Base-by-base conservation (phyloP, 2,329 filamentous ascomycete genomes). In the Sphaerulina musiva region DNA sequence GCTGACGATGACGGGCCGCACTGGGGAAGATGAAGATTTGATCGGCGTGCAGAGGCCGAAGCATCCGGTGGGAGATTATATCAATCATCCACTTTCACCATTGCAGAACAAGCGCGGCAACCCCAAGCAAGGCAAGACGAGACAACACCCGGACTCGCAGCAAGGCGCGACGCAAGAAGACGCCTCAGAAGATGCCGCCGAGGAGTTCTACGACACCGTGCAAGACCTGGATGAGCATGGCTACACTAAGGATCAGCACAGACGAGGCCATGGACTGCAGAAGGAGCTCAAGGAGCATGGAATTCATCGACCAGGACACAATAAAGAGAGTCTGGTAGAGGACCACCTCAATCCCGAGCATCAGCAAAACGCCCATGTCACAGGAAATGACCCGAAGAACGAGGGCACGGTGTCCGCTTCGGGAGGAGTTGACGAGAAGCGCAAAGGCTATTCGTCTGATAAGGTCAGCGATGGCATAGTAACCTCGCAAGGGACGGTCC, bases 1-100 rank as follows among this genome's bases (percentile, higher is more conserved):
- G 90, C 76, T 97, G 5, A 78, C 83, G 56, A 72, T 97, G 56
- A 83, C 88, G 55, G 89, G 87, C 6, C 82, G 88, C 11, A 80
- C 86, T 53, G 86, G 83, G 6, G 79, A 87, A 0, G 81, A 95
- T 60, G 90, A 96, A 67, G 89, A 95, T 66, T 77, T 97, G 1
- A 78, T 95, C 29, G 89, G 85, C 34, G 90, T 97, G 1, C 92
- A 96, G 67, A 79, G 90, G 40, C 92, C 92, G 0, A 87, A 88
- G 67, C 88, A 92, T 64, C 91, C 92, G 0, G 88, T 95, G 0
- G 93, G 92, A 26, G 84, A 89, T 6, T 97, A 97, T 64, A 72
- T 91, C 20, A 78, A 87, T 53, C 92, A 97, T 67, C 92, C 92
- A 0, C 66, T 88, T 2, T 80, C 80, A 2, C 83, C 87, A 0